Percentiles rank a stretch among this genome's conserved stretches.
Conservation (phyloP, 2,329 filamentous ascomycete species). For the Monilinia laxa region DNA sequence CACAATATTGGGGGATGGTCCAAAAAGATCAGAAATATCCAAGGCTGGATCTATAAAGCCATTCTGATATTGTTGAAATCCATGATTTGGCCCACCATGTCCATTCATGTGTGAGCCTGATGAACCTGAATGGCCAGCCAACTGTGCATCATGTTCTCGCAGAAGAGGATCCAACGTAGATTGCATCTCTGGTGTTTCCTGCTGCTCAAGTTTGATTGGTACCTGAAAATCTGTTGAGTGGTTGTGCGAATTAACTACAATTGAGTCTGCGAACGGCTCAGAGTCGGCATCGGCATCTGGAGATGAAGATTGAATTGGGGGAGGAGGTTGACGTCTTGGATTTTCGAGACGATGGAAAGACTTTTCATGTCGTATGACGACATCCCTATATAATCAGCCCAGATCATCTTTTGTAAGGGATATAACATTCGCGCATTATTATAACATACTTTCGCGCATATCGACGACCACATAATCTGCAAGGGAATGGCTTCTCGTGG, state of each 20-base stretch:
- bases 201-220: conserved; percentile 15
- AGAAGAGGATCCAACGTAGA: conserved; percentile 23
- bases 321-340: conserved; percentile 21
- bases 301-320: conserved; percentile 14
- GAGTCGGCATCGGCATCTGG: conserved; percentile 19
- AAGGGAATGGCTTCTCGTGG: conserved; percentile 24
- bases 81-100: conserved; percentile 11
- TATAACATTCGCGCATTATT: background rate
- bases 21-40: conserved; percentile 21
- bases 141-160: conserved; percentile 22
- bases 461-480: conserved; percentile 22
- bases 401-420: background rate
- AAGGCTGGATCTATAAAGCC: conserved; percentile 22
- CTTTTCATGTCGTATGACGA: conserved; percentile 26
- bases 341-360: conserved; percentile 23
- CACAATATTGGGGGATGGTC: conserved; percentile 14
- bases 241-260: conserved; percentile 9
- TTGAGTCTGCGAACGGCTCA: conserved; percentile 17
- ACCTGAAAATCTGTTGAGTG: conserved; percentile 1
- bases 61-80: conserved; percentile 14
- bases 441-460: conserved; percentile 24
- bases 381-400: conserved; percentile 18
- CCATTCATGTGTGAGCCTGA: conserved; percentile 15
- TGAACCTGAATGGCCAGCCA: conserved; percentile 18
- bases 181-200: conserved; percentile 22